Evolutionary conservation across 495 filamentous ascomycete genomes (phyloP).

Genomic region (Aspergillus mulundensis): DNA sequence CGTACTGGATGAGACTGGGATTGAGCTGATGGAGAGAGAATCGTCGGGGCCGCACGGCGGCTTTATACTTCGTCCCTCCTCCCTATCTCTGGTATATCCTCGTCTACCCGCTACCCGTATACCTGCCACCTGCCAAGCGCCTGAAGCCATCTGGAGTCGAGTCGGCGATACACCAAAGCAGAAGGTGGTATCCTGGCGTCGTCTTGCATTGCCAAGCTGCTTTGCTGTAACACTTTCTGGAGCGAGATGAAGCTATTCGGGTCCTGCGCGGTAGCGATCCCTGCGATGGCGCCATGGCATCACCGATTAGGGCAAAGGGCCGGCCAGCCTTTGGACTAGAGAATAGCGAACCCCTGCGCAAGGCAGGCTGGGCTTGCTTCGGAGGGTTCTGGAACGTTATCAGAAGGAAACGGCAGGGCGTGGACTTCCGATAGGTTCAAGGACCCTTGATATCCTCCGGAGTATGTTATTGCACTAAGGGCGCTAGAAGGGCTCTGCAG

Average conservation of each 20-base stretch:
- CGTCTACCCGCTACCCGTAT: no score
- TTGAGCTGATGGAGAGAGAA: background rate
- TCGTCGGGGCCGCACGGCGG: background rate
- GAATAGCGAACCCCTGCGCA: background rate
- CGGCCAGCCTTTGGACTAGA: no score
- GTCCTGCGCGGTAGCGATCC: background rate
- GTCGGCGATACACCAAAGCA: constrained; percentile 8
- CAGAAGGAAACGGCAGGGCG: background rate
- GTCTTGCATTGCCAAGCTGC: background rate
- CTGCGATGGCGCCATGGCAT: background rate
- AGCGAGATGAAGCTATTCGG: constrained; percentile 9
- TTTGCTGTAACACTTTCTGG: background rate
- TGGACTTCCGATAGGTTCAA: background rate
- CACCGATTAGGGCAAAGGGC: background rate
- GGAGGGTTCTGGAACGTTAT: background rate
- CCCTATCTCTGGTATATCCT: no score
- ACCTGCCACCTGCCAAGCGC: no score
- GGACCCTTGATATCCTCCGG: background rate
- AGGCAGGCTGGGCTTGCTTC: background rate
- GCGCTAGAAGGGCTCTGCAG: background rate
- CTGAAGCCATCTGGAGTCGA: no score
- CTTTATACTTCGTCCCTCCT: background rate
- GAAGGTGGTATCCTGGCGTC: constrained; percentile 7
- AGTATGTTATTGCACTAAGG: background rate
- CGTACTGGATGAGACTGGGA: background rate